Conservation (phyloP, 345 rosid species). For the Gossypium arboreum region DNA sequence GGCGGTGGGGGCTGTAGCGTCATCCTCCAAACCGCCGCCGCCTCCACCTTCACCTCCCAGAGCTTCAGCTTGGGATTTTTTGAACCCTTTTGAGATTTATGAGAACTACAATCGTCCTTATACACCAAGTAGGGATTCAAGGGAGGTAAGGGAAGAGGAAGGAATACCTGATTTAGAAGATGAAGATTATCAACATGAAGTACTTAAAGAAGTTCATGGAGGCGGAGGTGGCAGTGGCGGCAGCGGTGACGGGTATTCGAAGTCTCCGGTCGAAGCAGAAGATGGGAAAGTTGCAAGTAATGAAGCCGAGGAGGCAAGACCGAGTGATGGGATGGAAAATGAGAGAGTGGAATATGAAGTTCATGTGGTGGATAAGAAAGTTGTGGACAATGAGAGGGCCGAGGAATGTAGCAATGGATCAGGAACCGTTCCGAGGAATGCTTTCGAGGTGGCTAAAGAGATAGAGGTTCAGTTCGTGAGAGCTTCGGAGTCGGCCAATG, state of each 20-base stretch:
- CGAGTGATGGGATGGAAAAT: background rate
- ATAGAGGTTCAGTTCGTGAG: background rate
- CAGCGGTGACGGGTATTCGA: background rate
- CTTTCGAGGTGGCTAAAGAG: background rate
- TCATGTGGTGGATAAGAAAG: background rate
- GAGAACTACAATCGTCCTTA: background rate
- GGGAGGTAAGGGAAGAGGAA: background rate
- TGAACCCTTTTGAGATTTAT: background rate
- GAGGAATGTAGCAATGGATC: background rate
- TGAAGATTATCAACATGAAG: background rate
- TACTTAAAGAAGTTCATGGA: background rate
- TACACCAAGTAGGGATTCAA: background rate
- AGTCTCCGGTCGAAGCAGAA: background rate
- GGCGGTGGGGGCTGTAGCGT: background rate
- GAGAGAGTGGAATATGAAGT: background rate
- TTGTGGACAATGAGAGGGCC: background rate
- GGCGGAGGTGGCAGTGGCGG: background rate
- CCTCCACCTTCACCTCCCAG: constrained; percentile 4
- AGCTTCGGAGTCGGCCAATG: background rate
- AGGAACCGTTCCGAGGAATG: background rate
- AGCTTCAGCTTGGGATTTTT: constrained; percentile 1
- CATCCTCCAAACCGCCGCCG: background rate
- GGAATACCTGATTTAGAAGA: constrained; percentile 1
- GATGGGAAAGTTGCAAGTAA: background rate
- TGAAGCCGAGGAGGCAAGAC: background rate